Conservation (phyloP, 164 flowering plant species). For the Nymphaea thermarum region DNA sequence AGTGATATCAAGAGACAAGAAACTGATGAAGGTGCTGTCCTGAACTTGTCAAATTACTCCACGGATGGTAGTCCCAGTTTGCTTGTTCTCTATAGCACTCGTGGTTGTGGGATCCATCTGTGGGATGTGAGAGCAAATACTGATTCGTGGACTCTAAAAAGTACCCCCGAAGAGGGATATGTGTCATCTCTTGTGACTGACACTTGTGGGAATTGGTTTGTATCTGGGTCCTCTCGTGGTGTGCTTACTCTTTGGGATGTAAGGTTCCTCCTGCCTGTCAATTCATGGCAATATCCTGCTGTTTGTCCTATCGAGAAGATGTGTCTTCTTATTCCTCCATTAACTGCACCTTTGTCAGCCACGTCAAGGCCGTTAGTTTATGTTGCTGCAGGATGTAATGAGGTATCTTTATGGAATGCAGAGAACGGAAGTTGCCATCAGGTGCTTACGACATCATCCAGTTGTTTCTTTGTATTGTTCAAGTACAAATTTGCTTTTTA, state of each 20-base stretch:
- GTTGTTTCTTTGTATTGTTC: background rate
- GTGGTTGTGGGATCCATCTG: slow-evolving; percentile 78
- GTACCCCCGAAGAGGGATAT: slow-evolving; percentile 81
- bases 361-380: slow-evolving; percentile 76
- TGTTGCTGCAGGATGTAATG: slow-evolving; percentile 97
- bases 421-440: slow-evolving; percentile 98
- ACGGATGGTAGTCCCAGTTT: slow-evolving; percentile 43
- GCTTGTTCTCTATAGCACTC: slow-evolving; percentile 80
- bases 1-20: slow-evolving; percentile 71
- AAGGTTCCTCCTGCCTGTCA: slow-evolving; percentile 87
- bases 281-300: slow-evolving; percentile 73
- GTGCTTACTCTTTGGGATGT: slow-evolving; percentile 95
- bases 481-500: background rate
- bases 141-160: slow-evolving; percentile 51
- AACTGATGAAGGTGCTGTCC: slow-evolving; percentile 76
- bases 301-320: slow-evolving; percentile 80
- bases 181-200: slow-evolving; percentile 64
- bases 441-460: slow-evolving; percentile 26
- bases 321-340: slow-evolving; percentile 70
- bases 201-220: slow-evolving; percentile 94
- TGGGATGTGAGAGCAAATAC: slow-evolving; percentile 70
- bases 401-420: slow-evolving; percentile 97
- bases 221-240: slow-evolving; percentile 96
- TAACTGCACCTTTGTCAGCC: slow-evolving; percentile 38
- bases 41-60: slow-evolving; percentile 51